phyloP scores from a whole-genome alignment of 2,329 filamentous ascomycete genomes.

The Calonectria multiphialidica region DNA sequence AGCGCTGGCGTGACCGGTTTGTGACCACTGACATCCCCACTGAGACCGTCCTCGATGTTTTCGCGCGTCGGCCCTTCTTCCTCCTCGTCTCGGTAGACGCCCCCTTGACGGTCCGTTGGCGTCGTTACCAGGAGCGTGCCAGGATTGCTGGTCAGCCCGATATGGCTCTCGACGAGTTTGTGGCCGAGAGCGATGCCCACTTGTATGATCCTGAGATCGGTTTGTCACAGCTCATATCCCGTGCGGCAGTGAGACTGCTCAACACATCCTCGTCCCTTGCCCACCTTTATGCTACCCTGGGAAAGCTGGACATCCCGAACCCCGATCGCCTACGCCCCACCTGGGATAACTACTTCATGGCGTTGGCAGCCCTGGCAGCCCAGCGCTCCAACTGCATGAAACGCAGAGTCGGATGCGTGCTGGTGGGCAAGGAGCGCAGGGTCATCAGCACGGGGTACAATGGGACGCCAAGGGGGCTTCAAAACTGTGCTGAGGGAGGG shows the following conservation, averaged over 20 bases:
- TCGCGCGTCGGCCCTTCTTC: conserved; percentile 89
- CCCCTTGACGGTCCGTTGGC: conserved; percentile 86
- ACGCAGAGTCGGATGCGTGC: conserved; percentile 91
- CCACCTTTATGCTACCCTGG: conserved; percentile 79
- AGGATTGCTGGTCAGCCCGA: conserved; percentile 34
- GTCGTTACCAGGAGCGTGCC: conserved; percentile 71
- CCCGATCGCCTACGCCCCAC: conserved; percentile 84
- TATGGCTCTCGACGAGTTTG: conserved; percentile 67
- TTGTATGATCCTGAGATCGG: conserved; percentile 77
- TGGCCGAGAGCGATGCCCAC: conserved; percentile 74
- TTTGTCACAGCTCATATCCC: conserved; percentile 81
- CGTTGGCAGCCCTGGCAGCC: conserved; percentile 90
- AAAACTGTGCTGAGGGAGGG: conserved; percentile 93
- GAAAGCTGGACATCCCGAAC: conserved; percentile 81
- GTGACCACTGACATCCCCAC: conserved; percentile 87
- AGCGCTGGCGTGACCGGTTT: conserved; percentile 85
- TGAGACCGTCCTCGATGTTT: conserved; percentile 78
- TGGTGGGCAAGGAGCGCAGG: conserved; percentile 82
- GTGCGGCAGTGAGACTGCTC: conserved; percentile 85
- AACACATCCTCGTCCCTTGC: conserved; percentile 83
- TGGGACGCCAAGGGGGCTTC: conserved; percentile 90
- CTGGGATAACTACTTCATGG: conserved; percentile 99
- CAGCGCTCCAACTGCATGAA: conserved; percentile 99
- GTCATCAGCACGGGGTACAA: conserved; percentile 98
- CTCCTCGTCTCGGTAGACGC: conserved; percentile 92